Evolutionary conservation across 306 rosid genomes (phyloP).

Genomic region (Vigna radiata): DNA sequence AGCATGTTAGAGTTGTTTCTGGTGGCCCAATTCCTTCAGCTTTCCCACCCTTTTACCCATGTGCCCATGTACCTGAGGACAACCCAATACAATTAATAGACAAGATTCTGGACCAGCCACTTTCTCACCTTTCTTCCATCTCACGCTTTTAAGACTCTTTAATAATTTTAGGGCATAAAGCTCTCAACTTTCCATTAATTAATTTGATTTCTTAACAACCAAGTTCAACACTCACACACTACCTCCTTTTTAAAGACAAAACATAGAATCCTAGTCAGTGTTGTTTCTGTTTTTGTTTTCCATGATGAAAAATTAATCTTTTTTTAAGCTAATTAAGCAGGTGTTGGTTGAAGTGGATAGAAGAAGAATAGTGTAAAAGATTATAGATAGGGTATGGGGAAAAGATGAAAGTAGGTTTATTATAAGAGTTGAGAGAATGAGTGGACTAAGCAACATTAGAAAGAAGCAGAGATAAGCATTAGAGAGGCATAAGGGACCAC

Average conservation of each 20-base stretch:
- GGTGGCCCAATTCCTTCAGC: conserved; percentile 24
- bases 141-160: neutral
- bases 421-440: conserved; percentile 33
- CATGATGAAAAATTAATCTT: neutral
- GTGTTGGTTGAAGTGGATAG: neutral
- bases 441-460: conserved; percentile 34
- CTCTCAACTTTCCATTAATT: neutral
- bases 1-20: conserved; percentile 27
- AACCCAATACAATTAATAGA: neutral
- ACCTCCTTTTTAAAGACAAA: neutral
- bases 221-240: neutral
- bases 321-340: too few species aligned
- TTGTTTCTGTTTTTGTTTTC: neutral
- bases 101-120: conserved; percentile 4
- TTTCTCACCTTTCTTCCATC: conserved; percentile 7
- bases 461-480: conserved; percentile 40
- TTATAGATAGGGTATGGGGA: conserved; percentile 11
- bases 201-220: neutral
- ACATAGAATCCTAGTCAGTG: neutral
- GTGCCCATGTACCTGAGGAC: conserved; percentile 13
- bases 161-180: neutral
- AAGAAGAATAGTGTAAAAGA: too few species aligned
- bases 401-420: neutral
- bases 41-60: conserved; percentile 27
- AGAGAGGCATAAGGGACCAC: conserved; percentile 55